Percentiles rank a stretch among this genome's conserved stretches.
Conservation (phyloP, 2,329 filamentous ascomycete species). For the Aspergillus awamori region DNA sequence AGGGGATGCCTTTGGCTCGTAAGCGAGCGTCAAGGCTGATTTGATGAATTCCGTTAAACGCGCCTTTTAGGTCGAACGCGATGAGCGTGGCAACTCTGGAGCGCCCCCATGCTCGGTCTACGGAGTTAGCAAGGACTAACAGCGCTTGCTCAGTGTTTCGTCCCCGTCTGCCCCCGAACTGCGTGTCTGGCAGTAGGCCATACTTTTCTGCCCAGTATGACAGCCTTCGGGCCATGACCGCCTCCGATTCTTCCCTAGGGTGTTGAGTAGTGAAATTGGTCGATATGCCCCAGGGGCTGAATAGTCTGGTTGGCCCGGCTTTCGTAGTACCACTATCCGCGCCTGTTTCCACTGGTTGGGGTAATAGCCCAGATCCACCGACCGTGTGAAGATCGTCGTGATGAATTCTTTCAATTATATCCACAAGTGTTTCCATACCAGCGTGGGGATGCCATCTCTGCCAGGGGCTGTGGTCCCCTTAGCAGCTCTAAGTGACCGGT, state of each 20-base stretch:
- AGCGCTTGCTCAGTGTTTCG: slow-evolving; percentile 27
- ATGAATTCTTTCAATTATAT: slow-evolving; percentile 7
- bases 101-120: slow-evolving; percentile 21
- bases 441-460: slow-evolving; percentile 1
- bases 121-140: slow-evolving; percentile 22
- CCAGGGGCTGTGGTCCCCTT: no score
- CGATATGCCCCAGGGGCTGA: slow-evolving; percentile 25
- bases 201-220: slow-evolving; percentile 24
- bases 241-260: slow-evolving; percentile 27
- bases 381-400: slow-evolving; percentile 18
- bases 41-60: slow-evolving; percentile 24
- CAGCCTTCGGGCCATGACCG: slow-evolving; percentile 21
- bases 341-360: slow-evolving; percentile 23
- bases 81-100: slow-evolving; percentile 23
- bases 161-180: slow-evolving; percentile 27
- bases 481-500: no score
- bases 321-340: slow-evolving; percentile 28
- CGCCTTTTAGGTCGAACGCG: slow-evolving; percentile 23
- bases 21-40: slow-evolving; percentile 13
- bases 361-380: slow-evolving; percentile 23
- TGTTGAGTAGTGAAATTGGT: slow-evolving; percentile 31
- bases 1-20: slow-evolving; percentile 2
- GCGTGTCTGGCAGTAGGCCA: slow-evolving; percentile 26
- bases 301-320: slow-evolving; percentile 32
- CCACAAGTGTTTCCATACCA: slow-evolving; percentile 20